These are phyloP conservation scores for Saccharomyces cerevisiae DNA, from an alignment of 805 yeast genomes.

Conservation along the genomic window DNA sequence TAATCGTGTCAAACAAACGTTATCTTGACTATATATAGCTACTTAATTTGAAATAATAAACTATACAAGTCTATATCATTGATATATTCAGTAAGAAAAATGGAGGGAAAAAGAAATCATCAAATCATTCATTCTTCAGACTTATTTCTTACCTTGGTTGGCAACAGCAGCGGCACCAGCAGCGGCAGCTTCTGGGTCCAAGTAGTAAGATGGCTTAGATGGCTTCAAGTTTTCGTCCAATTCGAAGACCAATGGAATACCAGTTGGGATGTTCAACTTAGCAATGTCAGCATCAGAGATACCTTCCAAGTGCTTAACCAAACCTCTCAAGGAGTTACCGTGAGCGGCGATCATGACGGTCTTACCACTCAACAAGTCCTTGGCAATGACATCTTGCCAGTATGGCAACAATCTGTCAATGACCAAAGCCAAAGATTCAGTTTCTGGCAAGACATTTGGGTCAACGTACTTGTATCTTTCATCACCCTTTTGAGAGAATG, in stretches of 20 bases:
- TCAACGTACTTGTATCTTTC: slow-evolving; percentile 78
- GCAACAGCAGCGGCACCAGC: slow-evolving; percentile 99
- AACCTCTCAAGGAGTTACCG: slow-evolving; percentile 96
- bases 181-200: slow-evolving; percentile 98
- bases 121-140: background rate
- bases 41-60: background rate
- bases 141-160: slow-evolving; percentile 71
- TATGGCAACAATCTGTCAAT: slow-evolving; percentile 94
- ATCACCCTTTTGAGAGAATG: slow-evolving; percentile 81
- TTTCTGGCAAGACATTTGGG: slow-evolving; percentile 80
- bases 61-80: background rate
- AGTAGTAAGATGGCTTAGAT: slow-evolving; percentile 87
- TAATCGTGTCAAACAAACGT: background rate
- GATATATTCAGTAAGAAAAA: background rate
- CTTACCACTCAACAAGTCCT: slow-evolving; percentile 76
- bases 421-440: slow-evolving; percentile 90
- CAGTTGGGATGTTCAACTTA: slow-evolving; percentile 94
- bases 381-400: slow-evolving; percentile 90
- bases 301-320: slow-evolving; percentile 90
- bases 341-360: slow-evolving; percentile 92
- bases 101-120: background rate
- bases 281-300: slow-evolving; percentile 90
- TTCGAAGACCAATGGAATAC: slow-evolving; percentile 96
- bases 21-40: background rate
- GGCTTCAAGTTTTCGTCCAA: slow-evolving; percentile 82